Percentiles rank a stretch among this genome's conserved stretches.
These are phyloP conservation scores for Nissolia schottii DNA, from an alignment of 306 rosid genomes.

Conservation along the genomic window DNA sequence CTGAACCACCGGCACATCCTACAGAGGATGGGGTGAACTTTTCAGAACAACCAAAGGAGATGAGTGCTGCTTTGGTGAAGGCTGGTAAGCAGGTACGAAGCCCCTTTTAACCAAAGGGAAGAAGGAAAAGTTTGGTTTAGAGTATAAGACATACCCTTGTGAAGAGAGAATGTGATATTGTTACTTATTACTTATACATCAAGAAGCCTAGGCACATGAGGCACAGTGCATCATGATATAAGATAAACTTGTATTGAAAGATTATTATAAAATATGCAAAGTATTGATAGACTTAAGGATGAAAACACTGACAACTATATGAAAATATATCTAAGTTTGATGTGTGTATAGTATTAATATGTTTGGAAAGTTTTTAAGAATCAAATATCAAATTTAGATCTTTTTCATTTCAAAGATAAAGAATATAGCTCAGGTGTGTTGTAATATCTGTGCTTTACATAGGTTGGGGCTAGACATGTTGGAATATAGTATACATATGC, in stretches of 20 bases:
- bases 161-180: not conserved
- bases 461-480: not conserved
- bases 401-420: not conserved
- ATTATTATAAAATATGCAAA: not conserved
- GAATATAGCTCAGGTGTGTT: not conserved
- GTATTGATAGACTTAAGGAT: not conserved
- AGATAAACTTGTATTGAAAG: no score
- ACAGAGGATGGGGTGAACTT: slow-evolving; percentile 52
- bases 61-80: slow-evolving; percentile 71
- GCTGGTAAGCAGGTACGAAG: slow-evolving; percentile 78
- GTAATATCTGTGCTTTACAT: not conserved
- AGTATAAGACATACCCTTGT: not conserved
- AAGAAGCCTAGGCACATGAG: not conserved
- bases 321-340: no score
- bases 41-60: slow-evolving; percentile 69
- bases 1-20: slow-evolving; percentile 68
- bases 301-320: not conserved
- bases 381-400: not conserved
- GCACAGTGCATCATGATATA: no score
- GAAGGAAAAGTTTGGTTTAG: not conserved
- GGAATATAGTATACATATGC: no score
- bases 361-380: not conserved
- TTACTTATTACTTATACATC: not conserved
- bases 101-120: not conserved
- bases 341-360: not conserved